Base-by-base conservation (phyloP, 2,329 filamentous ascomycete genomes). In the Neofusicoccum umdonicola region DNA sequence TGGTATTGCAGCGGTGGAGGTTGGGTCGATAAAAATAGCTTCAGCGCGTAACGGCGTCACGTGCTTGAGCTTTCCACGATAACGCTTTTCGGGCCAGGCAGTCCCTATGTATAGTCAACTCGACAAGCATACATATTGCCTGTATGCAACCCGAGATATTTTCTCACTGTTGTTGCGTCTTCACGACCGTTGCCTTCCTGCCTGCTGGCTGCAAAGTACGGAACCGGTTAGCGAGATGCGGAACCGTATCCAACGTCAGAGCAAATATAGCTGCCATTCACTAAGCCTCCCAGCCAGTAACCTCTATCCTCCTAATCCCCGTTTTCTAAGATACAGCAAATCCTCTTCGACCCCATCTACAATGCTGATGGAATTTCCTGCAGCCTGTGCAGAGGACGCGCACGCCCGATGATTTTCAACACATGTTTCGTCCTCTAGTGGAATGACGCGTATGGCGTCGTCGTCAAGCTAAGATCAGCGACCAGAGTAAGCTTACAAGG, bases 11-110 rank as follows among this genome's bases (percentile, higher is more conserved):
- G 41, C 27, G 56, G 34, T 35, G 56, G 22, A 60, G 56, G 56
- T 13, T 44, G 56, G n/a, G 42, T 31, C n/a, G 56, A 45, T 60
- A 60, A 60, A 60, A 60, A 60, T 60, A 60, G 56, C 42, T 27
- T 13, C 42, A 47, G 56, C 56, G 42, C 56, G 42, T 60, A 47
- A 13, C 8, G 34, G 41, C 13, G 31, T 60, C 56, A 60, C 56
- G 56, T 60, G 41, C 41, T 9, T 27, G 22, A 35, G 11, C 17
- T 51, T 8, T 1, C 8, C 54, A 35, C 27, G 13, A 22, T 22
- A 13, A 44, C 22, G 27, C 41, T n/a, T 15, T 47, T 34, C 42
- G 4, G 41, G 31, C 2, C 3, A 22, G 9, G 27, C 35, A 8
- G 31, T 47, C 27, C 17, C 42, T 60, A 60, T 48, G 56, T 47